These are phyloP conservation scores for Eucalyptus camaldulensis DNA, from an alignment of 345 rosid genomes.

Conservation along the genomic window DNA sequence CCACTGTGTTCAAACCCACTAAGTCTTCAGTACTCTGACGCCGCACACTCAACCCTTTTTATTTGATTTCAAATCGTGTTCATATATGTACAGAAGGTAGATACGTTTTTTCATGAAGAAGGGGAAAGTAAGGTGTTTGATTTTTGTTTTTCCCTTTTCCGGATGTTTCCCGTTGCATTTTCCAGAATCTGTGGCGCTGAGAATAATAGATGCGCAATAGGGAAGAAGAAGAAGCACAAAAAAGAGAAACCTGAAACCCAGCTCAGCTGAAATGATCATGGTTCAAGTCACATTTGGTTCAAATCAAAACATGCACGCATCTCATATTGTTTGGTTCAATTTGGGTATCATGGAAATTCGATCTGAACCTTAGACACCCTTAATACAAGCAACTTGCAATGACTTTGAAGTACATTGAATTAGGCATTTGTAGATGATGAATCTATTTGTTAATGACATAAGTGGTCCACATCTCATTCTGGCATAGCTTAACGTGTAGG, in stretches of 20 bases:
- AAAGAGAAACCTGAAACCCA: too few species aligned
- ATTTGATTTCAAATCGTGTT: neutral
- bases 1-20: neutral
- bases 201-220: neutral
- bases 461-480: neutral
- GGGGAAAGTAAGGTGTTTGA: neutral
- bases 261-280: too few species aligned
- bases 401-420: neutral
- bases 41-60: neutral
- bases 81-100: neutral
- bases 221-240: neutral
- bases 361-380: too few species aligned
- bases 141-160: neutral
- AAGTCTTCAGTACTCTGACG: neutral
- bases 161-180: neutral
- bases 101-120: neutral
- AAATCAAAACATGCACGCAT: too few species aligned
- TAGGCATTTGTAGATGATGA: neutral
- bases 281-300: neutral
- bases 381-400: neutral
- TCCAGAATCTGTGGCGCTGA: neutral
- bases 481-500: too few species aligned
- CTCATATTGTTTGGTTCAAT: neutral
- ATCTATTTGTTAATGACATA: neutral
- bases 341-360: neutral